phyloP scores from a whole-genome alignment of 495 filamentous ascomycete genomes.

The Xeromyces bisporus region DNA sequence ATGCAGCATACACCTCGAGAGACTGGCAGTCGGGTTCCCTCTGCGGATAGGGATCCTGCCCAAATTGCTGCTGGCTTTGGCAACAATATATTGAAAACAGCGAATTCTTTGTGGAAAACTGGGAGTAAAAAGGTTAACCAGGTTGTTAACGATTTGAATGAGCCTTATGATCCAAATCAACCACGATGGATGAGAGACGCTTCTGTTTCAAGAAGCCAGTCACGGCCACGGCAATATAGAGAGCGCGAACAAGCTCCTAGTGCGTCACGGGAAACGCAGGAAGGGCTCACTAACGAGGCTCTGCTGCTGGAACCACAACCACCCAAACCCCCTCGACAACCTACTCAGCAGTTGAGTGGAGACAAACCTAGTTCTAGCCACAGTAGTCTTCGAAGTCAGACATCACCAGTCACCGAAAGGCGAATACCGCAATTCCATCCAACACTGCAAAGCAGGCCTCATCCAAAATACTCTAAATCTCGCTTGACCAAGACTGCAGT shows the following conservation, averaged over 20 bases:
- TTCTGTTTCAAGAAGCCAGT: slow-evolving; percentile 21
- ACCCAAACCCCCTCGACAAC: slow-evolving; percentile 24
- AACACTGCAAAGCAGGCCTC: slow-evolving; percentile 26
- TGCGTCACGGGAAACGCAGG: slow-evolving; percentile 9
- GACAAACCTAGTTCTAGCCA: slow-evolving; percentile 8
- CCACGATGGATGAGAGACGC: slow-evolving; percentile 89
- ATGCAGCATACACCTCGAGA: slow-evolving; percentile 17
- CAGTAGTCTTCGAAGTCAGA: slow-evolving; percentile 24
- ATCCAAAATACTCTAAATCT: slow-evolving; percentile 33
- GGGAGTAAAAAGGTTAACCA: slow-evolving; percentile 90
- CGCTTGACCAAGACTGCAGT: slow-evolving; percentile 51
- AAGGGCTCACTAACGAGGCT: slow-evolving; percentile 66
- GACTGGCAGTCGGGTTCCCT: slow-evolving; percentile 38
- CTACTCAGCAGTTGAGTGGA: slow-evolving; percentile 15
- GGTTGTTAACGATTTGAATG: slow-evolving; percentile 78
- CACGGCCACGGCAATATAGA: slow-evolving; percentile 6
- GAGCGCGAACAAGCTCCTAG: slow-evolving; percentile 7
- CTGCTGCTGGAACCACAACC: slow-evolving; percentile 61
- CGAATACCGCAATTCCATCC: slow-evolving; percentile 19
- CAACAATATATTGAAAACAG: slow-evolving; percentile 76
- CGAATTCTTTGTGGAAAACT: slow-evolving; percentile 84
- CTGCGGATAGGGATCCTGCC: slow-evolving; percentile 56
- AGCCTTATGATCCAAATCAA: slow-evolving; percentile 62
- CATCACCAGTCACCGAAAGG: slow-evolving; percentile 19
- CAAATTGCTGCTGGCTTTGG: slow-evolving; percentile 71